A percentile compares a stretch with the other conserved stretches of the same genome.
phyloP scores from a whole-genome alignment of 2,329 filamentous ascomycete genomes.

The Ceratocystis diversiconidia region DNA sequence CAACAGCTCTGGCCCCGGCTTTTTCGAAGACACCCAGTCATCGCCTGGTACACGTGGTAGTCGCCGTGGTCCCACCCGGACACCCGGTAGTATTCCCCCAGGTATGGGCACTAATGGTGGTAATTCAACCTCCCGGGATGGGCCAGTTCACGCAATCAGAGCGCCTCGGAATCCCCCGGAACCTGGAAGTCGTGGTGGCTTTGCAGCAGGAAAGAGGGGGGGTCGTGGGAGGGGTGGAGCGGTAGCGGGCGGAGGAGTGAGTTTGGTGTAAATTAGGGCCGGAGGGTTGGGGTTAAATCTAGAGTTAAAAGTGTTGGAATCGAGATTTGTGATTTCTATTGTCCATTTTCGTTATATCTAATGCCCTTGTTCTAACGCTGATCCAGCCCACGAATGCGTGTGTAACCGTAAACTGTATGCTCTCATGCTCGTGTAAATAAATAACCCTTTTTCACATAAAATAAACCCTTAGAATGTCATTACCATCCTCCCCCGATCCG shows the following conservation, averaged over 20 bases:
- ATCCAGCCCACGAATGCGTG: background rate
- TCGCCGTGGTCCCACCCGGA: background rate
- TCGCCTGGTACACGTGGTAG: background rate
- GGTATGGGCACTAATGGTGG: constrained; percentile 25
- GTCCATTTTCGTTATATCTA: background rate
- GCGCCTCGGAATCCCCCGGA: constrained; percentile 61
- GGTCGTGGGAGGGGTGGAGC: background rate
- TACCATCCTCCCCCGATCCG: constrained; percentile 93
- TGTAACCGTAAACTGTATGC: background rate
- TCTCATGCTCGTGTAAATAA: background rate
- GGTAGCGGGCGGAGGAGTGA: constrained; percentile 8
- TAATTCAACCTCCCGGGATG: constrained; percentile 41
- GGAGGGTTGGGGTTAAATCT: background rate
- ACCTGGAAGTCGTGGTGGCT: constrained; percentile 59
- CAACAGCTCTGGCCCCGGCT: background rate
- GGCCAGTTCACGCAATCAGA: constrained; percentile 56
- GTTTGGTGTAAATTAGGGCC: background rate
- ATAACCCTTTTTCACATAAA: background rate
- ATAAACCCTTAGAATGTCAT: background rate
- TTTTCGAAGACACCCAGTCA: background rate
- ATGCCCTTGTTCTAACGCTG: background rate
- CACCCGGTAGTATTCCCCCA: background rate
- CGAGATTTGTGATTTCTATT: background rate
- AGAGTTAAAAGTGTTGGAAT: background rate
- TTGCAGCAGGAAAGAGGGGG: constrained; percentile 32